Conservation (phyloP, 495 filamentous ascomycete genomes). For the Parachaetomium inaequale region DNA sequence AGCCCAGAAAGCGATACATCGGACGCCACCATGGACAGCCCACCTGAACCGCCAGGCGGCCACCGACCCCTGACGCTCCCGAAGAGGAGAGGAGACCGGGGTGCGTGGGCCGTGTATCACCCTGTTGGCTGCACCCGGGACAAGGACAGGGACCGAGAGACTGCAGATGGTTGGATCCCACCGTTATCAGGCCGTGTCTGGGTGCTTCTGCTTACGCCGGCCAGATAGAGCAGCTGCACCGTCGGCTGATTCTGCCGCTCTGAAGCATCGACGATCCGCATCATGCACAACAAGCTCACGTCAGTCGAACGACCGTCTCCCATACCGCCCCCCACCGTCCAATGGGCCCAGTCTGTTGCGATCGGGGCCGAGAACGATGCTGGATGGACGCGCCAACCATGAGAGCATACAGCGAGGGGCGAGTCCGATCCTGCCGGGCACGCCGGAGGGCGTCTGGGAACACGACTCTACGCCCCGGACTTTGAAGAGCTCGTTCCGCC, state of each 20-base stretch:
- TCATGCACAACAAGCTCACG: conserved; percentile 4
- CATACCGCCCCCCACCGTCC: not conserved
- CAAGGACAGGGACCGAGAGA: not conserved
- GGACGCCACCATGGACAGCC: conserved; percentile 25
- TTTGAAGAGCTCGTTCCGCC: conserved; percentile 20
- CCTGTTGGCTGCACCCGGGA: not conserved
- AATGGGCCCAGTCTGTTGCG: not conserved
- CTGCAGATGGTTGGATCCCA: conserved; percentile 8
- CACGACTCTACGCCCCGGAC: conserved; percentile 6
- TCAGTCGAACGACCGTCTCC: not conserved
- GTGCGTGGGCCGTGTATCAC: not conserved
- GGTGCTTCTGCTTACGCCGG: conserved; percentile 1
- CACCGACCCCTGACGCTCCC: conserved; percentile 25
- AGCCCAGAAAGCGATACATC: conserved; percentile 21
- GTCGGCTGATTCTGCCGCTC: not conserved
- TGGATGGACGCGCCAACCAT: not conserved
- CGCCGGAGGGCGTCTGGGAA: not conserved
- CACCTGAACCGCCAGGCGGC: conserved; percentile 17
- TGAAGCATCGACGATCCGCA: conserved; percentile 6
- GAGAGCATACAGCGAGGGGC: not conserved
- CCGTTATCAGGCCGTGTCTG: not conserved
- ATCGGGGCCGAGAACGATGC: not conserved
- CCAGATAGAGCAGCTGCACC: not conserved
- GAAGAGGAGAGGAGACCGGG: conserved; percentile 27
- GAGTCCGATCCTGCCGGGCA: not conserved